Percentiles rank a stretch among this genome's conserved stretches.
These are phyloP conservation scores for Elsinoe ampelina DNA, from an alignment of 2,329 filamentous ascomycete genomes.

Conservation along the genomic window DNA sequence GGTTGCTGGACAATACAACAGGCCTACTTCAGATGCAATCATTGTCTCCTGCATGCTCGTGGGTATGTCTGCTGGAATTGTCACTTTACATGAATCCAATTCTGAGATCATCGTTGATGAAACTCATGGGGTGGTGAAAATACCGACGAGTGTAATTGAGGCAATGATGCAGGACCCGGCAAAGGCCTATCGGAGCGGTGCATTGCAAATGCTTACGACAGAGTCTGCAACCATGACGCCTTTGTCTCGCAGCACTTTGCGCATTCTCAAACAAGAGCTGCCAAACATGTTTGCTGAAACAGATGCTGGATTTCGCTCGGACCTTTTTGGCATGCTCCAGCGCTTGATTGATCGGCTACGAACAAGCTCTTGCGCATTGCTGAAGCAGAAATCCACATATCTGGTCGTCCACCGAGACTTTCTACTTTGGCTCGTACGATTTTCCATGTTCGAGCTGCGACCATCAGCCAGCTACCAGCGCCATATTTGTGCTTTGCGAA, in stretches of 20 bases:
- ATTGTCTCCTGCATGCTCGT: conserved; percentile 22
- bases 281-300: conserved; percentile 69
- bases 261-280: conserved; percentile 55
- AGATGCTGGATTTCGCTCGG: conserved; percentile 77
- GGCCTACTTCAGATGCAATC: background rate
- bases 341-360: conserved; percentile 68
- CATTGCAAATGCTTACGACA: conserved; percentile 68
- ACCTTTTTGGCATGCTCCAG: conserved; percentile 64
- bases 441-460: conserved; percentile 63
- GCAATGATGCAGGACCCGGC: background rate
- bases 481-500: conserved; percentile 71
- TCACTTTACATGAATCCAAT: conserved; percentile 7
- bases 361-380: background rate
- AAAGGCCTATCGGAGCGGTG: background rate
- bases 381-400: conserved; percentile 40
- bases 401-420: conserved; percentile 52
- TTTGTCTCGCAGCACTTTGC: conserved; percentile 54
- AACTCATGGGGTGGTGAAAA: background rate
- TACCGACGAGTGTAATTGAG: conserved; percentile 16
- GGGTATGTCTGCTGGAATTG: conserved; percentile 33
- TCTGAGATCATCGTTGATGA: conserved; percentile 20
- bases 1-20: too few relatives aligned
- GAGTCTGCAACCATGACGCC: conserved; percentile 67
- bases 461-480: conserved; percentile 83
- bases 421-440: conserved; percentile 62